Base-by-base conservation (phyloP, 1,139 yeast species). In the Taphrina communis region DNA sequence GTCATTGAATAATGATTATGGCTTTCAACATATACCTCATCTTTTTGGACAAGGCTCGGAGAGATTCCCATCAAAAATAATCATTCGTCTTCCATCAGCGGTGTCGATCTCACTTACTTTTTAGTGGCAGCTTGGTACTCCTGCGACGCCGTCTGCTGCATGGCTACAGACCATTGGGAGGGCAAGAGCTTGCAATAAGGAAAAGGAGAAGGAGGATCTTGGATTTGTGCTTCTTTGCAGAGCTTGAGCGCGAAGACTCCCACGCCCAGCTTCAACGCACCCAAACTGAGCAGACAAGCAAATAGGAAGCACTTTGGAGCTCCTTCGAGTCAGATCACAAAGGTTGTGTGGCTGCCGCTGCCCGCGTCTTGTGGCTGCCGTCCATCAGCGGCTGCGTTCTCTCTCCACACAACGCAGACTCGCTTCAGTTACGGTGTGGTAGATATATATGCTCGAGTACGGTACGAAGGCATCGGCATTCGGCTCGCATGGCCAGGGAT, bases 31-130 rank as follows among this genome's bases (percentile, higher is more conserved):
- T 42, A 11, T 39, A 48, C 41, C 38, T 11, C 53, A 36, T n/a
- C 61, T 17, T 19, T 62, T 63, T 53, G 55, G 53, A 44, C 38
- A 31, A 48, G 55, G 68, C 72, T 72, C 73, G 72, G 74, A 72
- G 74, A 72, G 74, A 72, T 72, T 72, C 74, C 74, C 74, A 72
- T 72, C 72, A 71, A 72, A 39, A 36, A 63, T 65, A 69, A 71
- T 72, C 74, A 72, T 39, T 11, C n/a, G 60, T 44, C 56, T 19
- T 36, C 56, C 36, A 11, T 8, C 35, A 19, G 36, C 48, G n/a
- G 38, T 9, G 17, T 19, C 19, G 4, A 25, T 4, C 31, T 12
- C 17, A 44, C 67, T 44, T 17, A 63, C 67, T 59, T 63, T 31
- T 63, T 63, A 3, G 62, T 58, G n/a, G 62, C 62, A 31, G 62